A percentile compares a stretch with the other conserved stretches of the same genome.
Evolutionary conservation across 192 early-diverging fungal genomes (phyloP).

Genomic region (Backusella mclennaniae): DNA sequence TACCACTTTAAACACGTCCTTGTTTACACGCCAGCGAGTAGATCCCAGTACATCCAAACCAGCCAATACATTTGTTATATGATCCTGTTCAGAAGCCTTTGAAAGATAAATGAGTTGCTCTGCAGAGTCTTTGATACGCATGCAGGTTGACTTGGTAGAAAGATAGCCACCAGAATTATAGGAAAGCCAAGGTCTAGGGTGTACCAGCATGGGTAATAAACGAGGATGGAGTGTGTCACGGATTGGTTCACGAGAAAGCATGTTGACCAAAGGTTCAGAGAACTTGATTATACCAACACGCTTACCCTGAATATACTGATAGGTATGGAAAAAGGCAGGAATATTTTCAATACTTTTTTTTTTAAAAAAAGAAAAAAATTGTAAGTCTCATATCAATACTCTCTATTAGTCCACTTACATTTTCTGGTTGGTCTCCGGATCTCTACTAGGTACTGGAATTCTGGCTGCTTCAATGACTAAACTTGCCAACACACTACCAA

Average conservation of each 20-base stretch:
- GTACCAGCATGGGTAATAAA: constrained; percentile 91
- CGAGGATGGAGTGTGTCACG: constrained; percentile 64
- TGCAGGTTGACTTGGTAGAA: constrained; percentile 63
- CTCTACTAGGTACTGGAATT: constrained; percentile 55
- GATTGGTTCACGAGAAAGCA: constrained; percentile 60
- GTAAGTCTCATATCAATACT: constrained; percentile 1
- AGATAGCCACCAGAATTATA: constrained; percentile 86
- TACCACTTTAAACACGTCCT: constrained; percentile 74
- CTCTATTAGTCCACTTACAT: constrained; percentile 34
- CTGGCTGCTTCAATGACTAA: constrained; percentile 73
- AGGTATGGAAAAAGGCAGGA: constrained; percentile 79
- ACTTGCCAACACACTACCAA: constrained; percentile 51
- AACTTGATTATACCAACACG: constrained; percentile 71
- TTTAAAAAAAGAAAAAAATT: not conserved
- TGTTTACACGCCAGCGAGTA: constrained; percentile 88
- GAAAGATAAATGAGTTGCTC: constrained; percentile 80
- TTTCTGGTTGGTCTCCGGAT: constrained; percentile 57
- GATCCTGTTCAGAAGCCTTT: constrained; percentile 74
- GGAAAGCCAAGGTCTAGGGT: constrained; percentile 88
- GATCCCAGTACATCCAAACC: constrained; percentile 87
- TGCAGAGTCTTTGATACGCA: constrained; percentile 68
- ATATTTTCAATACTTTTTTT: constrained; percentile 50
- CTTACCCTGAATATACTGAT: constrained; percentile 59
- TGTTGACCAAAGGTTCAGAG: constrained; percentile 65
- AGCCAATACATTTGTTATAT: constrained; percentile 64